phyloP scores from a whole-genome alignment of 805 yeast species.

The Yamadazyma kitorensis region DNA sequence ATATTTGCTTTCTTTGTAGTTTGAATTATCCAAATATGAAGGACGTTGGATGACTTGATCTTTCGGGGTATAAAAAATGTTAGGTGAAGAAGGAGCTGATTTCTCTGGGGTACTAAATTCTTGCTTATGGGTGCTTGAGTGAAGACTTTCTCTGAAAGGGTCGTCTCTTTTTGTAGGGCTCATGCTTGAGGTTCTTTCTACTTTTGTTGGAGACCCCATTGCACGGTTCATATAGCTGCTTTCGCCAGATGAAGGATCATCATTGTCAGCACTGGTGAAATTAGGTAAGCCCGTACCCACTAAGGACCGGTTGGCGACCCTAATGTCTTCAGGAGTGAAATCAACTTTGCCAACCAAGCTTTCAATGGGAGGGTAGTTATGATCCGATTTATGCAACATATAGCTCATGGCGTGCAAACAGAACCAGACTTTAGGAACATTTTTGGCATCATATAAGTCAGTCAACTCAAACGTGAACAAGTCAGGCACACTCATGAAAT shows the following conservation, averaged over 20 bases:
- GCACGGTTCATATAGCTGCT: slow-evolving; percentile 22
- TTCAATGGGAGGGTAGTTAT: slow-evolving; percentile 56
- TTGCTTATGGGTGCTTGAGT: neutral
- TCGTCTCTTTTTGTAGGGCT: neutral
- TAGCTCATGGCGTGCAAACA: slow-evolving; percentile 87
- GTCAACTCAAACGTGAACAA: slow-evolving; percentile 87
- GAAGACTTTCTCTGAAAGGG: no score
- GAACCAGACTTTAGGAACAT: slow-evolving; percentile 90
- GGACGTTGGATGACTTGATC: slow-evolving; percentile 7
- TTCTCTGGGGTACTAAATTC: slow-evolving; percentile 2
- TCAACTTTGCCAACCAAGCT: slow-evolving; percentile 59
- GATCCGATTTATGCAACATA: slow-evolving; percentile 56
- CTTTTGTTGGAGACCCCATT: slow-evolving; percentile 15
- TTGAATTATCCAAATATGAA: slow-evolving; percentile 1
- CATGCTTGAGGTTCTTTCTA: slow-evolving; percentile 2
- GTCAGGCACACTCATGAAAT: slow-evolving; percentile 74
- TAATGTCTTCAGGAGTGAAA: slow-evolving; percentile 68
- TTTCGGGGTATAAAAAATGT: slow-evolving; percentile 7
- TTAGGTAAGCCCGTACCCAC: slow-evolving; percentile 73
- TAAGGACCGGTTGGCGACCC: slow-evolving; percentile 64
- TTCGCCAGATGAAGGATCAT: slow-evolving; percentile 17
- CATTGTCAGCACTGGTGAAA: slow-evolving; percentile 47
- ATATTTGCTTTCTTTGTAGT: slow-evolving; percentile 10
- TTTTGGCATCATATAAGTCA: slow-evolving; percentile 87
- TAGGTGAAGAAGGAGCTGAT: slow-evolving; percentile 1